Base-by-base conservation (phyloP, 371 early-diverging fungal genomes). In the Nematocida homosporus region DNA sequence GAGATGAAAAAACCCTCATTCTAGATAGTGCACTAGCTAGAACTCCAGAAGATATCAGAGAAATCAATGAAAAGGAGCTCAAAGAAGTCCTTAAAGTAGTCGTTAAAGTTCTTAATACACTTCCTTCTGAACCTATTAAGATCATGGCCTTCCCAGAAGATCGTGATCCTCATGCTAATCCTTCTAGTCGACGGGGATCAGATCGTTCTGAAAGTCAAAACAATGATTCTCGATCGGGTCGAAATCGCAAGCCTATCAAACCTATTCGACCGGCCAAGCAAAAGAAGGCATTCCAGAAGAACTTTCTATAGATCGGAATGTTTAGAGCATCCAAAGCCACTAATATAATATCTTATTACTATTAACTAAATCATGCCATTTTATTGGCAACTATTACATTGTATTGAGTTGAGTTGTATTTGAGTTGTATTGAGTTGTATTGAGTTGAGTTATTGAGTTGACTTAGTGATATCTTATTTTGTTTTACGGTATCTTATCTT, bases 41-140 rank as follows among this genome's bases (percentile, higher is more conserved):
- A 0, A 51, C 40, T 10, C 6, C 6, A 34, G 48, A 32, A 3
- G 53, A 61, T 13, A 50, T 72, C 2, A 23, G 40, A 42, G 27
- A 42, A 37, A 59, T 72, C 18, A 38, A 25, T 30, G 75, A 72
- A 50, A 61, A 50, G 16, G 75, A 72, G 25, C 25, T 25, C 32
- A 72, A 72, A 52, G 75, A 61, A 25, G 29, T 72, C 13, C 48
- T 72, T 20, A 72, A 72, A 27, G 52, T 72, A 23, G 61, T 61
- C 5, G 75, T 72, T 16, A 72, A 72, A 16, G 54, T 61, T n/a
- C 16, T 72, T 32, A 72, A 72, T 44, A 72, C 75, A 5, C 52
- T 72, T 47, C 75, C 75, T 20, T 34, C n/a, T 0, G 75, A 61
- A 44, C 63, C 29, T 5, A 41, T 32, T 5, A 44, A 29, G 54